These are phyloP conservation scores for Lindgomyces ingoldianus DNA, from an alignment of 495 filamentous ascomycete genomes.

Conservation along the genomic window DNA sequence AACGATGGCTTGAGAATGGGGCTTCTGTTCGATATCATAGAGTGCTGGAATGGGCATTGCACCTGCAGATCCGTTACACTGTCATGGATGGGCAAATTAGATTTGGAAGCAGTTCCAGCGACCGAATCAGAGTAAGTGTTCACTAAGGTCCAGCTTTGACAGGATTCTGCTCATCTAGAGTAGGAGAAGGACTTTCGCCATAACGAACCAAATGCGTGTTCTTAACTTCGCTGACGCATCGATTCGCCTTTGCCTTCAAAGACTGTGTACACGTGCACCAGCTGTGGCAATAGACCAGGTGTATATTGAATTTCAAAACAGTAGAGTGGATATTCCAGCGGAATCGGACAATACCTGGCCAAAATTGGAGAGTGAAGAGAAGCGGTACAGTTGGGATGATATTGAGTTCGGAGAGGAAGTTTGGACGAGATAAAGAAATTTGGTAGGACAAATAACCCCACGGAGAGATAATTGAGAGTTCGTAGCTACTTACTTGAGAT, in stretches of 20 bases:
- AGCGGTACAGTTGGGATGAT: background rate
- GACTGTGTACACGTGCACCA: too few species aligned
- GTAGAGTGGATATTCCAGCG: background rate
- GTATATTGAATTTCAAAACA: background rate
- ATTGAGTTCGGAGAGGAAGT: background rate
- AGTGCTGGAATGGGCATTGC: background rate
- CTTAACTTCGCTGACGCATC: too few species aligned
- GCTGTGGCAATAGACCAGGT: background rate
- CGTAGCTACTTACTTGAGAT: too few species aligned
- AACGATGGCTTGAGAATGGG: constrained; percentile 9
- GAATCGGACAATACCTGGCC: background rate
- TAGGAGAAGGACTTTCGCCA: too few species aligned
- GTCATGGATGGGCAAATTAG: background rate
- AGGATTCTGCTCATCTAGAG: too few species aligned
- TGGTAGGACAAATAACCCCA: too few species aligned
- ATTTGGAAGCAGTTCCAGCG: background rate
- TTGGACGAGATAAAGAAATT: background rate
- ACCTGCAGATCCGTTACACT: background rate
- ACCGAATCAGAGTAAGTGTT: too few species aligned
- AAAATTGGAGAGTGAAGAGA: background rate
- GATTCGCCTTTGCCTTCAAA: too few species aligned
- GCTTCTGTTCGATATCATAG: constrained; percentile 6
- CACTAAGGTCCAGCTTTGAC: too few species aligned
- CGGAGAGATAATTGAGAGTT: too few species aligned
- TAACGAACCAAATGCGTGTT: too few species aligned